These are phyloP conservation scores for Yamadazyma phyllophila DNA, from an alignment of 805 yeast species.

Conservation along the genomic window DNA sequence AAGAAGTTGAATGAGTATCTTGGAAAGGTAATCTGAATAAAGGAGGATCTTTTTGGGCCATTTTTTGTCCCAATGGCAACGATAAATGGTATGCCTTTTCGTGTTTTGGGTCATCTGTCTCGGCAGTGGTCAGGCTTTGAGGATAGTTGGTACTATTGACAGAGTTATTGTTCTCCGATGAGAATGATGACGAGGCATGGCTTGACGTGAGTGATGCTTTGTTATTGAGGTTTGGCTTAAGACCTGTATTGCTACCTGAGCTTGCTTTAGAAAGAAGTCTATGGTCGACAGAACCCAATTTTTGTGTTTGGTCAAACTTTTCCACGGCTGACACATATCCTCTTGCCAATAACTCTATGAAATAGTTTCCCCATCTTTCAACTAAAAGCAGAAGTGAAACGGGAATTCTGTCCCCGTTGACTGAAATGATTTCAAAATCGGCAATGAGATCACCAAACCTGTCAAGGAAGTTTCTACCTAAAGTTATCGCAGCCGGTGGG, in stretches of 20 bases:
- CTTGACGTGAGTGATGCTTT: conserved; percentile 9
- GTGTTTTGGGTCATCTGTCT: conserved; percentile 8
- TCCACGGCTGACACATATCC: conserved; percentile 62
- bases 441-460: conserved; percentile 60
- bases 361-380: conserved; percentile 76
- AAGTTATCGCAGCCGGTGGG: conserved; percentile 73
- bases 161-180: conserved; percentile 2
- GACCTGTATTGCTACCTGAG: neutral
- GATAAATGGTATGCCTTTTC: conserved; percentile 18
- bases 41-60: conserved; percentile 34
- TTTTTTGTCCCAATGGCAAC: conserved; percentile 18
- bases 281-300: conserved; percentile 4
- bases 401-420: conserved; percentile 68
- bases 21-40: conserved; percentile 71
- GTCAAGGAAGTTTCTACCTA: conserved; percentile 73
- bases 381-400: conserved; percentile 60
- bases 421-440: conserved; percentile 68
- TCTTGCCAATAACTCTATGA: conserved; percentile 57
- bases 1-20: conserved; percentile 27
- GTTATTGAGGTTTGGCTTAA: neutral
- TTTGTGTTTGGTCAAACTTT: conserved; percentile 31
- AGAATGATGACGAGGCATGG: conserved; percentile 3
- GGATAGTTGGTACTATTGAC: neutral
- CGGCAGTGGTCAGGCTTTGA: neutral
- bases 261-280: conserved; percentile 3